Evolutionary conservation across 345 rosid genomes (phyloP).

Genomic region (Sisymbrium altissimum): DNA sequence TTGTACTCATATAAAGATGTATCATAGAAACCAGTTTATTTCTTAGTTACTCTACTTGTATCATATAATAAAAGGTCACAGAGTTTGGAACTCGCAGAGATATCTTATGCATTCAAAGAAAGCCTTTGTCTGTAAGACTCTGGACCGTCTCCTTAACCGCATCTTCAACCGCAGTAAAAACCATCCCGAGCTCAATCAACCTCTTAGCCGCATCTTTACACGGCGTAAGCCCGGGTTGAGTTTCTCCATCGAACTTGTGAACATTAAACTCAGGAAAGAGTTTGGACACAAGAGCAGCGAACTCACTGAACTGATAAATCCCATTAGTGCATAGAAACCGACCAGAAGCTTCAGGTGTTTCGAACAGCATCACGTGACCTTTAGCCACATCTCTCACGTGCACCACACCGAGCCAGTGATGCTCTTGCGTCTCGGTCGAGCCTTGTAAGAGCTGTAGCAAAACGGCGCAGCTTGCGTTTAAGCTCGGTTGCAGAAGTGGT

Average conservation of each 20-base stretch:
- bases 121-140: conserved; percentile 59
- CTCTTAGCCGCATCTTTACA: conserved; percentile 74
- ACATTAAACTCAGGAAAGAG: conserved; percentile 66
- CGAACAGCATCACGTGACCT: conserved; percentile 57
- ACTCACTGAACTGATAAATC: conserved; percentile 67
- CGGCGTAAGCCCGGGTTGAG: conserved; percentile 57
- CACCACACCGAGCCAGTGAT: conserved; percentile 80
- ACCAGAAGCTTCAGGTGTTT: conserved; percentile 61
- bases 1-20: conserved; percentile 8
- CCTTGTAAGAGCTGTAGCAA: conserved; percentile 62
- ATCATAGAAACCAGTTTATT: neutral
- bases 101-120: conserved; percentile 29
- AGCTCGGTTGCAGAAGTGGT: conserved; percentile 59
- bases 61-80: conserved; percentile 9
- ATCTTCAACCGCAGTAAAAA: conserved; percentile 64
- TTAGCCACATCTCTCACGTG: conserved; percentile 74
- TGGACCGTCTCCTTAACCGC: conserved; percentile 59
- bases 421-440: conserved; percentile 57
- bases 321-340: conserved; percentile 78
- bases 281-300: conserved; percentile 53
- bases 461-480: conserved; percentile 79
- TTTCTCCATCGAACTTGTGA: conserved; percentile 57
- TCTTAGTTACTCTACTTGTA: conserved; percentile 9
- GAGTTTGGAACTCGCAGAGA: neutral
- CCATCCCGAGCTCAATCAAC: conserved; percentile 55